Percentiles rank a stretch among this genome's conserved stretches.
Evolutionary conservation across 2,329 filamentous ascomycete genomes (phyloP).

Genomic region (Trichoderma koningiopsis): DNA sequence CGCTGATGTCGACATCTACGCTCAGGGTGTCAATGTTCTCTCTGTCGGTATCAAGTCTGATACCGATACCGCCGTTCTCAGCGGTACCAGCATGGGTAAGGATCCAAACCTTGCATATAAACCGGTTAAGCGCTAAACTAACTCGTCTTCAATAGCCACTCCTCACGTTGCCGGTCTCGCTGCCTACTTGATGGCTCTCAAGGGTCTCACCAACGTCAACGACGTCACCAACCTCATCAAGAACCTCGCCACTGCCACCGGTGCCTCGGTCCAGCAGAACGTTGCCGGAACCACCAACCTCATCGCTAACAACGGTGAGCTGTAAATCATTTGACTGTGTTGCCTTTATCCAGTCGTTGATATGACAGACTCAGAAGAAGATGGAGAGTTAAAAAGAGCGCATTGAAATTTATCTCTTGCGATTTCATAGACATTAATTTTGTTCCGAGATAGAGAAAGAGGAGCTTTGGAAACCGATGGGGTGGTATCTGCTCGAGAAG

Average conservation of each 20-base stretch:
- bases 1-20: slow-evolving; percentile 54
- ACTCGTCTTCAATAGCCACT: slow-evolving; percentile 46
- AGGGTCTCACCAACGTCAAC: slow-evolving; percentile 47
- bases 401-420: neutral
- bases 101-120: neutral
- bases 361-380: neutral
- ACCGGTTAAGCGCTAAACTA: neutral
- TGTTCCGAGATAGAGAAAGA: neutral
- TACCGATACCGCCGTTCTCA: slow-evolving; percentile 49
- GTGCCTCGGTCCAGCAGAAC: slow-evolving; percentile 48
- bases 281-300: slow-evolving; percentile 48
- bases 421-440: slow-evolving; percentile 12
- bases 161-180: slow-evolving; percentile 69
- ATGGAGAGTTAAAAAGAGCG: neutral
- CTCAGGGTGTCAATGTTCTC: slow-evolving; percentile 56
- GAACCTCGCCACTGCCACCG: slow-evolving; percentile 52
- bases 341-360: neutral
- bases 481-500: neutral
- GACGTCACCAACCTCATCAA: slow-evolving; percentile 53
- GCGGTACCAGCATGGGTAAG: slow-evolving; percentile 61
- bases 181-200: slow-evolving; percentile 65
- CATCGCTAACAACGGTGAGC: slow-evolving; percentile 60
- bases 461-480: neutral
- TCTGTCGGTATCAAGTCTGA: slow-evolving; percentile 56
- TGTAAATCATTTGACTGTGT: slow-evolving; percentile 23